Evolutionary conservation across 495 filamentous ascomycete genomes (phyloP).

Genomic region (Gamarada debralockiae): DNA sequence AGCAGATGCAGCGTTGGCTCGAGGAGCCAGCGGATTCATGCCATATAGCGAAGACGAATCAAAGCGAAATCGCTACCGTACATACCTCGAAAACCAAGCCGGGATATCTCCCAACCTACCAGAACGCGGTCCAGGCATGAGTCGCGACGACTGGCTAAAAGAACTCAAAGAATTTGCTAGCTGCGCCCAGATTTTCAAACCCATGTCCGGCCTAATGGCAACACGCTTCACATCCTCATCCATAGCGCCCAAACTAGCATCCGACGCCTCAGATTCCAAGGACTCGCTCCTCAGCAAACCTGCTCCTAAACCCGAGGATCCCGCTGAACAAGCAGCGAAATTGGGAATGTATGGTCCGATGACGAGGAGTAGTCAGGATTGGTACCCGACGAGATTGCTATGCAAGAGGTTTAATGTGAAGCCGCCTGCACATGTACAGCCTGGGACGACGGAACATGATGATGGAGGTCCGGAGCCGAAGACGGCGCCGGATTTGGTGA

Average conservation of each 20-base stretch:
- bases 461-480: constrained; percentile 37
- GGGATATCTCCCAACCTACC: constrained; percentile 59
- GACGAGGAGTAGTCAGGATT: constrained; percentile 69
- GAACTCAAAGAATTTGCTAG: constrained; percentile 86
- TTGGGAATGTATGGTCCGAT: constrained; percentile 90
- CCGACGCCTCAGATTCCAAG: constrained; percentile 22
- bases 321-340: constrained; percentile 82
- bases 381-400: constrained; percentile 76
- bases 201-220: constrained; percentile 87
- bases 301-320: constrained; percentile 63
- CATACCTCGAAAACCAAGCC: constrained; percentile 76
- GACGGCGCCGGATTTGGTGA: constrained; percentile 37
- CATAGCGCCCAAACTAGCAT: constrained; percentile 28
- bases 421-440: constrained; percentile 67
- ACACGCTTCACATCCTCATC: constrained; percentile 82
- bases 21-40: constrained; percentile 72
- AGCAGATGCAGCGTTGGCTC: constrained; percentile 69
- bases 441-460: constrained; percentile 30
- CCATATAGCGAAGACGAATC: constrained; percentile 79
- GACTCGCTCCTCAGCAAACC: constrained; percentile 51
- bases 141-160: constrained; percentile 68
- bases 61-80: constrained; percentile 74
- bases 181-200: constrained; percentile 89
- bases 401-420: constrained; percentile 92
- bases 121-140: constrained; percentile 43